phyloP scores from a whole-genome alignment of 2,329 filamentous ascomycete genomes.

The Alternaria brassicae region DNA sequence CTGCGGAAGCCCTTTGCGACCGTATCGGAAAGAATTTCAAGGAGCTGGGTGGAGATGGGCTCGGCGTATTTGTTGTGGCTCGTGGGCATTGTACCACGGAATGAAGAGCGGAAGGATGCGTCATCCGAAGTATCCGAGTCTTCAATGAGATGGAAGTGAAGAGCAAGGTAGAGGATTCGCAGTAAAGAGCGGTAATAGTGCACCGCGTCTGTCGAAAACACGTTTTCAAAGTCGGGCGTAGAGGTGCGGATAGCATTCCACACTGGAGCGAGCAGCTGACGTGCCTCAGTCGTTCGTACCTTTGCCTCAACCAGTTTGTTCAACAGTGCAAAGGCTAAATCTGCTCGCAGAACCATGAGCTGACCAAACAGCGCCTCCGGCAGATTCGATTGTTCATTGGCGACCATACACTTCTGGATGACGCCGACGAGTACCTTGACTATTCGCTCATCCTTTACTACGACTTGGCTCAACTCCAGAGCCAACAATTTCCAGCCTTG shows the following conservation, averaged over 20 bases:
- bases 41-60: slow-evolving; percentile 55
- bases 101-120: slow-evolving; percentile 43
- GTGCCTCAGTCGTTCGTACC: slow-evolving; percentile 59
- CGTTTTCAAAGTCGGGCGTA: slow-evolving; percentile 65
- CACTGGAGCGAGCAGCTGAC: slow-evolving; percentile 62
- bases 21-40: slow-evolving; percentile 81
- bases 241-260: slow-evolving; percentile 67
- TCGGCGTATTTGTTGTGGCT: slow-evolving; percentile 53
- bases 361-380: slow-evolving; percentile 83
- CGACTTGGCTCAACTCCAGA: slow-evolving; percentile 77
- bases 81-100: slow-evolving; percentile 42
- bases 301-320: slow-evolving; percentile 74
- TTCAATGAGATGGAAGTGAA: slow-evolving; percentile 66
- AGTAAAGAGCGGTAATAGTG: slow-evolving; percentile 84
- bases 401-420: slow-evolving; percentile 76
- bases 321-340: slow-evolving; percentile 81
- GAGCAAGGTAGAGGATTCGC: slow-evolving; percentile 81
- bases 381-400: slow-evolving; percentile 75
- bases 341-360: slow-evolving; percentile 76
- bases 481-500: slow-evolving; percentile 89
- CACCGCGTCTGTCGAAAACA: slow-evolving; percentile 63
- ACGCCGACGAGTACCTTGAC: slow-evolving; percentile 76
- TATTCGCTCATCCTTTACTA: slow-evolving; percentile 62
- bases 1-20: slow-evolving; percentile 84
- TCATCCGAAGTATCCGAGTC: slow-evolving; percentile 44